Base-by-base conservation (phyloP, 2,329 filamentous ascomycete species). In the Furcasterigmium sp. region DNA sequence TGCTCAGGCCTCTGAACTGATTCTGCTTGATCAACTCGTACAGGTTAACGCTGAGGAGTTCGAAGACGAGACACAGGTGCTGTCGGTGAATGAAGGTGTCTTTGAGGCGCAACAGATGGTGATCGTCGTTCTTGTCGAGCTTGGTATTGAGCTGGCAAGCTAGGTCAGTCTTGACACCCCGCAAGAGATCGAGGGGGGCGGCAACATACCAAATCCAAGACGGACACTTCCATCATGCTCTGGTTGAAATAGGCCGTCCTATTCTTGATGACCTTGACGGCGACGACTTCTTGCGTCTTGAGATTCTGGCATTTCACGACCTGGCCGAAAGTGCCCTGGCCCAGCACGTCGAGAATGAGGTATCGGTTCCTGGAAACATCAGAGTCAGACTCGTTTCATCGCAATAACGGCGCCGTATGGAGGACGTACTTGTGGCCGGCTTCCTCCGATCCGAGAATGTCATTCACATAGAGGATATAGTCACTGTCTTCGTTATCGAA, bases 181-280 rank as follows among this genome's bases (percentile, higher is more conserved):
- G 10, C n/a, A 17, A 8, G 10, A 15, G n/a, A 4, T n/a, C 10
- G 3, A 8, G 9, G 14, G 15, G 11, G 14, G 3, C 11, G n/a
- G 32, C 13, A 42, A 54, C 80, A 45, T 75, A 94, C 89, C 75
- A 98, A 62, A 65, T 98, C 93, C 45, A 98, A 75, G 19, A 98
- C 93, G 2, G 93, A 98, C 25, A 98, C 93, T 62, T 98, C 93
- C 93, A 98, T 98, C 93, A 98, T 98, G 65, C 93, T 97, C 66
- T 98, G 93, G 61, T 98, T 98, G 72, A 98, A 98, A 65, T 98
- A 98, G 29, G 93, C 93, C 2, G 93, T 98, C 57, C 91, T 84
- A 66, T 98, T 98, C 70, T 98, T 98, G 70, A 98, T 93, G 43
- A 98, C 93, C 69, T 98, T 98, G 53, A 98, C 93, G 4, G 93